These are phyloP conservation scores for Suaeda aralocaspica DNA, from an alignment of 148 eudicot species.

Conservation along the genomic window DNA sequence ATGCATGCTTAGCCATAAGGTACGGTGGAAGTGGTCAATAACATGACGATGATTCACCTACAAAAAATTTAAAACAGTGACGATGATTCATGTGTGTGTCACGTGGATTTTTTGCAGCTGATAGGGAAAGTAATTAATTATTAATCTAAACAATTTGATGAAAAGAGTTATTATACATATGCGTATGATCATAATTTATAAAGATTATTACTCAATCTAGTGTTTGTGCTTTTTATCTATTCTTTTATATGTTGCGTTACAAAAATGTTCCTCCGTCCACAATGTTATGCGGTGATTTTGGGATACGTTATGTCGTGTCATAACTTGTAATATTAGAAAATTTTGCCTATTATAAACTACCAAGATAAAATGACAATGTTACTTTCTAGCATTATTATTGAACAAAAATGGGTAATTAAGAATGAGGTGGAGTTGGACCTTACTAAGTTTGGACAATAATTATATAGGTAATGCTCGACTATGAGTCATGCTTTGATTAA, in stretches of 20 bases:
- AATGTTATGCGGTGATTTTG: neutral
- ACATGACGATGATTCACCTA: neutral
- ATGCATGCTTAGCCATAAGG: too few species aligned
- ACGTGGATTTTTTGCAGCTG: conserved; percentile 25
- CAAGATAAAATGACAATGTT: too few species aligned
- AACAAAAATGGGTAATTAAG: too few species aligned
- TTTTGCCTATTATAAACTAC: too few species aligned
- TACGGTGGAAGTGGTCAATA: neutral
- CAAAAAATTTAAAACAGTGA: neutral
- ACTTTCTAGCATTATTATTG: too few species aligned
- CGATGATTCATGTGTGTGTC: conserved; percentile 17
- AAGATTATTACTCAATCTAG: neutral
- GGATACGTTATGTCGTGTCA: neutral
- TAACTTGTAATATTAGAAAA: too few species aligned
- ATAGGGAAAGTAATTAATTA: neutral
- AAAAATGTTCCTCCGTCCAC: neutral
- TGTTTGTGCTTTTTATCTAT: neutral
- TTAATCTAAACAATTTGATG: too few species aligned
- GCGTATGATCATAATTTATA: too few species aligned
- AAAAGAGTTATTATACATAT: neutral
- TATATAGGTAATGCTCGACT: too few species aligned
- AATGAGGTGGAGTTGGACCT: too few species aligned
- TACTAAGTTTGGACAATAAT: too few species aligned
- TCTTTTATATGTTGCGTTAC: neutral
- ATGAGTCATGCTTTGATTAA: too few species aligned